These are phyloP conservation scores for Podospora bellae-mahoneyi DNA, from an alignment of 495 filamentous ascomycete species.

Conservation along the genomic window DNA sequence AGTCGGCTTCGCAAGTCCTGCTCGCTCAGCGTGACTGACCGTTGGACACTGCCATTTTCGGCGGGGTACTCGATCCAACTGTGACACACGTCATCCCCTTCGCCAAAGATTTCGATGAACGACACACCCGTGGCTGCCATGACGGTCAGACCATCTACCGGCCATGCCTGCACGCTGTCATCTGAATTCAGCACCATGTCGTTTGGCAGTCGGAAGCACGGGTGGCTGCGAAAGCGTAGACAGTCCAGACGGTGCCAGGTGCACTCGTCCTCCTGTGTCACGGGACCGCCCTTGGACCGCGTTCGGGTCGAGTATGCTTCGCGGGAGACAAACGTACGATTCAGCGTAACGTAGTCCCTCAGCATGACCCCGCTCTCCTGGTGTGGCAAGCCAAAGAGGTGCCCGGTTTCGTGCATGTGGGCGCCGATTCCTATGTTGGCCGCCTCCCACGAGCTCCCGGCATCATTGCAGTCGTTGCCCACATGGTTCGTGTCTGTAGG, in stretches of 20 bases:
- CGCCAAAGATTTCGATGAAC: conserved; percentile 74
- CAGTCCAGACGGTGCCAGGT: conserved; percentile 85
- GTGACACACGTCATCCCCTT: conserved; percentile 70
- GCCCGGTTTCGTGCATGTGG: conserved; percentile 84
- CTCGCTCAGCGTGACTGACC: conserved; percentile 70
- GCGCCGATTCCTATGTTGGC: conserved; percentile 90
- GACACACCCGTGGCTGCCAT: conserved; percentile 79
- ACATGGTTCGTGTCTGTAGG: conserved; percentile 76
- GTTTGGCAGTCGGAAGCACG: conserved; percentile 80
- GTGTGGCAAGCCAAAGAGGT: conserved; percentile 83
- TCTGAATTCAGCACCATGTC: conserved; percentile 65
- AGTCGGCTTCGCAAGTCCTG: conserved; percentile 67
- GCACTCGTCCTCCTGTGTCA: conserved; percentile 74
- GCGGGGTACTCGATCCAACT: conserved; percentile 73
- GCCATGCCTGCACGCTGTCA: conserved; percentile 82
- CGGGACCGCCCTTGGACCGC: conserved; percentile 72
- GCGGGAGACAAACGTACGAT: conserved; percentile 72
- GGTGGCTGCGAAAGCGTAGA: conserved; percentile 83
- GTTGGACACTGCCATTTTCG: conserved; percentile 59
- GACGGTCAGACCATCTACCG: conserved; percentile 74
- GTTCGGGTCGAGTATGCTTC: conserved; percentile 84
- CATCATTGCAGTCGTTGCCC: conserved; percentile 79
- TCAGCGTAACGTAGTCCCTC: conserved; percentile 76
- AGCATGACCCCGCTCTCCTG: conserved; percentile 86
- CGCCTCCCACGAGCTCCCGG: conserved; percentile 86